Conservation (phyloP, 2,329 filamentous ascomycete species). For the Neobulgaria alba region DNA sequence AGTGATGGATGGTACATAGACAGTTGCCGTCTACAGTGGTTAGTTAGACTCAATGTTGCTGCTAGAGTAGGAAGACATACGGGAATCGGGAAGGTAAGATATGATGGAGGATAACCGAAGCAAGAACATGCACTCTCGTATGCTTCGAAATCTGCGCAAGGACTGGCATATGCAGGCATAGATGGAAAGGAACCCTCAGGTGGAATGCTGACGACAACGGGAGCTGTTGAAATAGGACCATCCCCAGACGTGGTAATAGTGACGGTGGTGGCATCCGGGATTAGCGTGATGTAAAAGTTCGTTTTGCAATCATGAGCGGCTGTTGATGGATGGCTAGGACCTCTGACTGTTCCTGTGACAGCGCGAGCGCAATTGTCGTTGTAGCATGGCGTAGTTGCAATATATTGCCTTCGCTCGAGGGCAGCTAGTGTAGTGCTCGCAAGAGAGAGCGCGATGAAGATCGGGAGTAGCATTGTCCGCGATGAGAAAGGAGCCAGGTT, state of each 20-base stretch:
- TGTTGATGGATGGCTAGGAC: neutral
- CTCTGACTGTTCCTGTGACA: slow-evolving; percentile 3
- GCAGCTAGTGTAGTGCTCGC: neutral
- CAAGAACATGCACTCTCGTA: slow-evolving; percentile 24
- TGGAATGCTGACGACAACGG: slow-evolving; percentile 5
- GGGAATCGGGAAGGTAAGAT: slow-evolving; percentile 8
- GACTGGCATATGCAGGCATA: slow-evolving; percentile 21
- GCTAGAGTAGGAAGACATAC: slow-evolving; percentile 13
- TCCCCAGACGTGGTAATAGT: neutral
- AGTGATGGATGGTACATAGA: neutral
- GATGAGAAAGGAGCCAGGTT: too few relatives aligned
- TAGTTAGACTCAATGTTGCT: too few relatives aligned
- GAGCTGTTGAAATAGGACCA: neutral
- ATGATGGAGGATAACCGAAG: slow-evolving; percentile 13
- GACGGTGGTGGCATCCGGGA: neutral
- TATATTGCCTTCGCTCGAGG: neutral
- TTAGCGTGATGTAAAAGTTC: neutral
- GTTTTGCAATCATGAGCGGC: neutral
- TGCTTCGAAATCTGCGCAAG: slow-evolving; percentile 12
- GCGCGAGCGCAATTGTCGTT: slow-evolving; percentile 5
- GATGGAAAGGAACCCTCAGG: slow-evolving; percentile 2
- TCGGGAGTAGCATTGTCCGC: neutral
- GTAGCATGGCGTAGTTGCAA: too few relatives aligned
- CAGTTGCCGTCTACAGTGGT: neutral
- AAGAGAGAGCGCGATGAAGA: neutral